Percentiles rank a stretch among this genome's conserved stretches.
Evolutionary conservation across 2,329 filamentous ascomycete species (phyloP).

Genomic region (Arthrobotrys sinensis): DNA sequence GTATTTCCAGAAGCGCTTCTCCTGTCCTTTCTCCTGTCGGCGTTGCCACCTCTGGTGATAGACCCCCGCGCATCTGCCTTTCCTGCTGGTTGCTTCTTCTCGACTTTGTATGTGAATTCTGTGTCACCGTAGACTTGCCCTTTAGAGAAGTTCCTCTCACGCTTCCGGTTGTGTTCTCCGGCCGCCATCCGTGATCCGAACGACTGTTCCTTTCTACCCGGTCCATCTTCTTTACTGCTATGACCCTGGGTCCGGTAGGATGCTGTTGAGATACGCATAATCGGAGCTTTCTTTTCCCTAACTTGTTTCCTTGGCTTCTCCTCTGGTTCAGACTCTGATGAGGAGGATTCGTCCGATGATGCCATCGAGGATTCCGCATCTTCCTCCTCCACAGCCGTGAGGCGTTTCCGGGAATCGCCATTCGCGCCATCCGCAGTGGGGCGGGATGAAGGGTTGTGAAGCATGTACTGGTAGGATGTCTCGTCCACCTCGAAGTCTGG

Average conservation of each 20-base stretch:
- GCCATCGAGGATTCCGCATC: constrained; percentile 68
- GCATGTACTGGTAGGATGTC: constrained; percentile 85
- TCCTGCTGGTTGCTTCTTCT: constrained; percentile 36
- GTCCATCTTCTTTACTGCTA: constrained; percentile 65
- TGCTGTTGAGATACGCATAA: constrained; percentile 79
- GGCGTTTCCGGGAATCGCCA: constrained; percentile 66
- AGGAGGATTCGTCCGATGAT: constrained; percentile 64
- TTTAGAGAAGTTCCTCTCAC: constrained; percentile 45
- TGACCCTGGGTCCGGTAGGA: constrained; percentile 73
- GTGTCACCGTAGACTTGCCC: constrained; percentile 69
- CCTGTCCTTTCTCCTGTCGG: constrained; percentile 61
- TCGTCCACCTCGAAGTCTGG: constrained; percentile 95
- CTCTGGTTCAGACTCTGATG: constrained; percentile 65
- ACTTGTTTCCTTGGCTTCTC: constrained; percentile 64
- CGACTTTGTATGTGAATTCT: constrained; percentile 63
- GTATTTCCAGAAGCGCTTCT: constrained; percentile 64
- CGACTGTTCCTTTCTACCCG: constrained; percentile 67
- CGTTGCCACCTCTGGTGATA: constrained; percentile 35
- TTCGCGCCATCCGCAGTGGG: constrained; percentile 65
- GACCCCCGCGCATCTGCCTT: constrained; percentile 36
- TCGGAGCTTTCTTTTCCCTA: constrained; percentile 64
- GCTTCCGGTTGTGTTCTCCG: constrained; percentile 62
- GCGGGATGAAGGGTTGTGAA: constrained; percentile 87
- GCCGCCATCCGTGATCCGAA: constrained; percentile 70
- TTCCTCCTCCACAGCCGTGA: constrained; percentile 72